Base-by-base conservation (phyloP, 139 green algal genomes). In the Pleodorina starrii region DNA sequence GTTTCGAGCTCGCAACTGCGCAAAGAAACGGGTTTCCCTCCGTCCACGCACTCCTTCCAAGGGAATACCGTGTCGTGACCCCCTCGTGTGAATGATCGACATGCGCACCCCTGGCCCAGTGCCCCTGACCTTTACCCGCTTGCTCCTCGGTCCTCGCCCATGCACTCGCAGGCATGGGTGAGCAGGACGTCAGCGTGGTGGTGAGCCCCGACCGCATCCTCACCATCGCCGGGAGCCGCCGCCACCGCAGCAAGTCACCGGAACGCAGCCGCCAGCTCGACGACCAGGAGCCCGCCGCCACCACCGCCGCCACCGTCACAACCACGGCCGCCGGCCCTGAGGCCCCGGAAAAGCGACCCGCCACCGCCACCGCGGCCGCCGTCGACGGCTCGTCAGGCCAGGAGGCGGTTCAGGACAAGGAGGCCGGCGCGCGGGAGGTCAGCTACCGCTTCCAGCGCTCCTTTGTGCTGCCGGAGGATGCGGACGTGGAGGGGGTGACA, bases 171-270 rank as follows among this genome's bases (percentile, higher is more conserved):
- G 81, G 81, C 32, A 87, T 87, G 81, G 81, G 25, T 16, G 42
- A 78, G 43, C 60, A 87, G n/a, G 81, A 87, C 35, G 17, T 87
- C 10, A 48, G 3, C 1, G 7, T 87, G 0, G 60, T 66, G 60
- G 27, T 87, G 42, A 79, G 43, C 63, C 81, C 81, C 38, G 81
- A 87, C 23, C 29, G 63, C 19, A 40, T 87, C 43, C 63, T 87
- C 60, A 79, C 81, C 60, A 68, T 87, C 63, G n/a, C 63, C n/a
- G 81, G 81, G 60, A 78, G 43, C 81, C 81, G 81, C 73, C 43
- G 5, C 73, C 73, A 63, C 42, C 23, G 21, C 17, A 9, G 35
- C 77, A 2, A 2, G 35, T 32, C 35, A 35, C 51, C 9, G n/a
- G 17, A 43, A 27, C 66, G n/a, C 5, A 43, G 66, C 5, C 66